Conservation (phyloP, 768 basidiomycete genomes). For the Boletus vermiculosoides region DNA sequence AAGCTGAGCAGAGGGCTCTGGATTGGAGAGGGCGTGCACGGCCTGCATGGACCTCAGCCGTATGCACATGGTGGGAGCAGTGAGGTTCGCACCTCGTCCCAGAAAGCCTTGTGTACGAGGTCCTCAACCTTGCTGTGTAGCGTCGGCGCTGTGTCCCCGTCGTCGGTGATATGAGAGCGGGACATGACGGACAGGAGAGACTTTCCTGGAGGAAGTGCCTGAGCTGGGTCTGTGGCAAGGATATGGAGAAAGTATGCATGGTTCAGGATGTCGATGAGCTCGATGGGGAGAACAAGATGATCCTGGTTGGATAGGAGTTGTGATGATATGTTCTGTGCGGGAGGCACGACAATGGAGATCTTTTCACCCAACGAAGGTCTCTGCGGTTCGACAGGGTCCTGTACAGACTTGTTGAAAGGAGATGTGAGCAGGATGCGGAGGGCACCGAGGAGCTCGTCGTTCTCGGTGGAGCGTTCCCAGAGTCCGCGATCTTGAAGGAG, state of each 20-base stretch:
- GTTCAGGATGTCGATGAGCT: constrained; percentile 56
- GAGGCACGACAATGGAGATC: constrained; percentile 18
- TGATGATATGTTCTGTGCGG: constrained; percentile 9
- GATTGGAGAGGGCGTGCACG: constrained; percentile 51
- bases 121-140: constrained; percentile 49
- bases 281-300: constrained; percentile 44
- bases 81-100: constrained; percentile 59
- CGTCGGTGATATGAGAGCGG: constrained; percentile 17
- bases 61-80: constrained; percentile 5
- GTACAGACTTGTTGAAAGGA: not conserved
- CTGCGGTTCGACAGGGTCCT: not conserved
- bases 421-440: constrained; percentile 19
- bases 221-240: constrained; percentile 60
- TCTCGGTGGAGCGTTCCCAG: constrained; percentile 27
- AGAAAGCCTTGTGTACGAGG: constrained; percentile 63
- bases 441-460: constrained; percentile 28
- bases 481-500: constrained; percentile 25
- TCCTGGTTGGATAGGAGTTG: constrained; percentile 24
- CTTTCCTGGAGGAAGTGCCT: constrained; percentile 69
- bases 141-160: constrained; percentile 26
- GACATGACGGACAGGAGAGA: constrained; percentile 66
- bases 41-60: constrained; percentile 45
- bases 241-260: constrained; percentile 64
- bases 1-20: constrained; percentile 58
- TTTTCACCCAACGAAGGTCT: constrained; percentile 1